Evolutionary conservation across 345 rosid genomes (phyloP).

Genomic region (Draba incana): DNA sequence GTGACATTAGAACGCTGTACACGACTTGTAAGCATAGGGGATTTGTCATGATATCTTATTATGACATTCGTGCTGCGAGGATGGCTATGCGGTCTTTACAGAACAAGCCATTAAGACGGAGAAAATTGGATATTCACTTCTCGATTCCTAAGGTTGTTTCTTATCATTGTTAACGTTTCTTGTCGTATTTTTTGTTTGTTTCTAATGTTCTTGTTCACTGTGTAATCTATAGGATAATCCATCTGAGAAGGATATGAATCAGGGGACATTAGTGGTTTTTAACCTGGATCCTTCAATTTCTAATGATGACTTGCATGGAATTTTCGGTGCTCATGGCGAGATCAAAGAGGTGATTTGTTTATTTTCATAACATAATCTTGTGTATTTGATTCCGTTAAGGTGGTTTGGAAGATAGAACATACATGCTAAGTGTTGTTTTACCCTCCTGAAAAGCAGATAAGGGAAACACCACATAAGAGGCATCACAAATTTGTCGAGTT

Average conservation of each 20-base stretch:
- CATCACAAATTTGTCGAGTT: conserved; percentile 87
- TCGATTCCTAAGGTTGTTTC: conserved; percentile 79
- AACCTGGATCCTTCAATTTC: conserved; percentile 83
- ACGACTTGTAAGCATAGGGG: conserved; percentile 89
- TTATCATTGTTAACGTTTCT: background rate
- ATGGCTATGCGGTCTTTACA: conserved; percentile 77
- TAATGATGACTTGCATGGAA: conserved; percentile 76
- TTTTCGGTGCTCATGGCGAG: conserved; percentile 82
- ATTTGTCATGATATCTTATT: conserved; percentile 90
- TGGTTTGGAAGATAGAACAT: conserved; percentile 16
- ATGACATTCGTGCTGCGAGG: conserved; percentile 86
- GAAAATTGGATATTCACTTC: conserved; percentile 84
- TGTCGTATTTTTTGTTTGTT: conserved; percentile 9
- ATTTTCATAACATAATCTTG: background rate
- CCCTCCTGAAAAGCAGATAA: conserved; percentile 53
- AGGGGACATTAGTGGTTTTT: conserved; percentile 78
- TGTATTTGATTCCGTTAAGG: background rate
- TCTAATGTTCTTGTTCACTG: background rate
- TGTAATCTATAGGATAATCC: conserved; percentile 66
- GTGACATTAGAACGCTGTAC: conserved; percentile 79
- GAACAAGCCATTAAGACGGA: conserved; percentile 81
- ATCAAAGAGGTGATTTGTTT: conserved; percentile 71
- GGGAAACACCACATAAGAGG: conserved; percentile 85
- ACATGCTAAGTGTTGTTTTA: conserved; percentile 9
- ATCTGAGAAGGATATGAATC: conserved; percentile 70